These are phyloP conservation scores for Cyclaneusma minus DNA, from an alignment of 2,329 filamentous ascomycete genomes.

Conservation along the genomic window DNA sequence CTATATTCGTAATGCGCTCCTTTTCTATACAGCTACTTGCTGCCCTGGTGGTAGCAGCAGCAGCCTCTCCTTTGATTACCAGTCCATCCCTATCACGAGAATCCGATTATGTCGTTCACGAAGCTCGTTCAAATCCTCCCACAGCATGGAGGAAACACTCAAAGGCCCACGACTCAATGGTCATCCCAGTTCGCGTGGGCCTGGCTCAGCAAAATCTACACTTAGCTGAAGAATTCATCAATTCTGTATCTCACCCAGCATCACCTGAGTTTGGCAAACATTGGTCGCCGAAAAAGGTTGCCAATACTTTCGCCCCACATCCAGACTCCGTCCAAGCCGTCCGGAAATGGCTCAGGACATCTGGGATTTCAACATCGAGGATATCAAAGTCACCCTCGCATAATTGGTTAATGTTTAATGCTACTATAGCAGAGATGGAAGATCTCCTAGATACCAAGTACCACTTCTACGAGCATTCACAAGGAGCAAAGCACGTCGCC, in stretches of 20 bases:
- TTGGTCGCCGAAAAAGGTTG: constrained; percentile 27
- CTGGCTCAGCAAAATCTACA: constrained; percentile 30
- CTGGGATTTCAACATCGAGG: constrained; percentile 31
- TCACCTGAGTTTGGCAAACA: constrained; percentile 30
- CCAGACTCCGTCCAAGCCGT: constrained; percentile 31
- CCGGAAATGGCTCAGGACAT: constrained; percentile 33
- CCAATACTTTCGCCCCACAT: constrained; percentile 25
- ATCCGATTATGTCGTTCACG: constrained; percentile 13
- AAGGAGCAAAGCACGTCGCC: constrained; percentile 23
- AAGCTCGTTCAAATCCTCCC: constrained; percentile 10
- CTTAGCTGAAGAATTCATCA: constrained; percentile 25
- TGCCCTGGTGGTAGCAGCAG: constrained; percentile 14
- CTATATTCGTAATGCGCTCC: too few species aligned
- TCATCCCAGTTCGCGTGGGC: constrained; percentile 21
- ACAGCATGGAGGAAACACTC: constrained; percentile 9
- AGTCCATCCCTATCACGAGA: too few species aligned
- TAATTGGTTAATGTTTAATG: constrained; percentile 18
- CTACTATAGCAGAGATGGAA: constrained; percentile 25
- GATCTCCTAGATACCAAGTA: constrained; percentile 35
- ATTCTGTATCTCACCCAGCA: constrained; percentile 26
- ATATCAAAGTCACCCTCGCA: constrained; percentile 26
- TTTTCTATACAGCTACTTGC: constrained; percentile 11
- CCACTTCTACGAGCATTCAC: constrained; percentile 32
- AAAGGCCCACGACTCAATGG: constrained; percentile 8
- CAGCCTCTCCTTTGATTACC: constrained; percentile 10